Evolutionary conservation across 148 eudicot species (phyloP), one percentile per base, ranked within the genome.

Genomic region (Nyssa sinensis): DNA sequence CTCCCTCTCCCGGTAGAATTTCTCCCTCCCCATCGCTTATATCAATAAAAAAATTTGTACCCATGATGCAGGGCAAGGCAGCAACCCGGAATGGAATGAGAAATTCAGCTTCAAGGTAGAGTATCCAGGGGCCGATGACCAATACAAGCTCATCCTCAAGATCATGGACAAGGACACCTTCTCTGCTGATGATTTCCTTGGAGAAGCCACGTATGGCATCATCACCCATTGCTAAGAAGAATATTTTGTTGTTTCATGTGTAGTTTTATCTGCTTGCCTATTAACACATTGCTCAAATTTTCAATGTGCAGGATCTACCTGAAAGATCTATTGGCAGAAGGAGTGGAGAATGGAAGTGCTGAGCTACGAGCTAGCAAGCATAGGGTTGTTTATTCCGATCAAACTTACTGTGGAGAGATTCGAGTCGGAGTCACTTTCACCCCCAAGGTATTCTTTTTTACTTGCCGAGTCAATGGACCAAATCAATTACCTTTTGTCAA

Each of bases 101-200:
- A 79, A 81, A 68, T 74, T 90, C 35, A 77, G 55, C 39, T 77
- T 93, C 55, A 86, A 76, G 44, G 92, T 86, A 10, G 93, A 93
- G 69, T 89, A 86, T 79, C 91, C 93, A n/a, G 87, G 87, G 24
- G 78, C 78, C 4, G 82, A 91, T 34, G 60, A 78, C 28, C 78
- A 85, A 21, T 79, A 77, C 79, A 80, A 87, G 72, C 86, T 88
- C 30, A 25, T 34, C 2, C 82, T 93, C 59, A 84, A 58, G 61
- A 51, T 93, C 66, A 84, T 91, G 90, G 98, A 93, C 77, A 77
- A 88, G 35, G 98, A 93, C 64, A 87, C 93, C 25, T 91, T 90
- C 84, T 84, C 93, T 32, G 4, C 84, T 13, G 93, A 93, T 68
- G 98, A 93, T 74, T 77, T 66, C 58, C 68, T 90, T 3, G 93